Evolutionary conservation across 2,329 filamentous ascomycete genomes (phyloP).

Genomic region (Apiospora aurea): DNA sequence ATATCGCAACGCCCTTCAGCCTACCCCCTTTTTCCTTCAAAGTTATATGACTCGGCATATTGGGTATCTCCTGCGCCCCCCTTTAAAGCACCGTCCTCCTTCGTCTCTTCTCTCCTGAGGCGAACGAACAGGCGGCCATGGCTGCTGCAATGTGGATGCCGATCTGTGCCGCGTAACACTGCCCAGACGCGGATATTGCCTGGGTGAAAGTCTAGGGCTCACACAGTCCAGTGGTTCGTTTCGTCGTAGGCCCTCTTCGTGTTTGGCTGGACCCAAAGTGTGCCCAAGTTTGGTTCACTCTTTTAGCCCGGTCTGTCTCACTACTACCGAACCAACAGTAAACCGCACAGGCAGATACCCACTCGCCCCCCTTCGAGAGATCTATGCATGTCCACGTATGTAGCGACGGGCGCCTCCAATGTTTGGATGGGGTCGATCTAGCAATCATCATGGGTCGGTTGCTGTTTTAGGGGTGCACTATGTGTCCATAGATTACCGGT

Average conservation of each 20-base stretch:
- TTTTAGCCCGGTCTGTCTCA: conserved; percentile 16
- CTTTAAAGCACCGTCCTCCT: neutral
- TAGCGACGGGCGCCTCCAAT: neutral
- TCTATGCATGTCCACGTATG: neutral
- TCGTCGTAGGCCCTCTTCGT: neutral
- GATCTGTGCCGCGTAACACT: conserved; percentile 7
- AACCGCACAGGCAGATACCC: neutral
- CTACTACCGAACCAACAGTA: neutral
- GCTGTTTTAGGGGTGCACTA: neutral
- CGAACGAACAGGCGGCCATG: neutral
- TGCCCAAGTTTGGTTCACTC: neutral
- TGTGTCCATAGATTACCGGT: neutral
- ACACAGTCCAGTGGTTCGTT: conserved; percentile 18
- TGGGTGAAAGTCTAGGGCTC: neutral
- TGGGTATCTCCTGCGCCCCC: neutral
- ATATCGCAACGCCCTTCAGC: neutral
- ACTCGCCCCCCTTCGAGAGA: neutral
- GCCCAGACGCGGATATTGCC: neutral
- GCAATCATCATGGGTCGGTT: neutral
- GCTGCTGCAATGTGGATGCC: neutral
- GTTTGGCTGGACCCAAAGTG: neutral
- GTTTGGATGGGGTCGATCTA: conserved; percentile 1
- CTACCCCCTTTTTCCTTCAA: neutral
- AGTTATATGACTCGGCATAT: neutral
- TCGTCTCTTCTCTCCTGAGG: neutral